Evolutionary conservation across 345 rosid genomes (phyloP).

Genomic region (Eucalyptus curtisii): DNA sequence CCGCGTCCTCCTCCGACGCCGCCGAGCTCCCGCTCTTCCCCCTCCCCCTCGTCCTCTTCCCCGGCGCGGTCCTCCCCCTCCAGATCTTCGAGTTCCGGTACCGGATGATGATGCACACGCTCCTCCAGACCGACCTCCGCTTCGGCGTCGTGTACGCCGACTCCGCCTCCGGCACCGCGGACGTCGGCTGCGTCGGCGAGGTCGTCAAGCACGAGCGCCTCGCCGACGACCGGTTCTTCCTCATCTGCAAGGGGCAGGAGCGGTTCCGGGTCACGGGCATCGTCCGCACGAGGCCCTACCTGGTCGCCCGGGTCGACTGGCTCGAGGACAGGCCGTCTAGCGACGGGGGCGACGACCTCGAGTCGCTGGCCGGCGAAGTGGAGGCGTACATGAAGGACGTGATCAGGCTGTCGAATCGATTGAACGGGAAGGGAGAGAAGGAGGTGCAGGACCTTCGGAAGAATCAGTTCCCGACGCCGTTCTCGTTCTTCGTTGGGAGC

Average conservation of each 20-base stretch:
- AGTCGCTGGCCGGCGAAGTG: constrained; percentile 53
- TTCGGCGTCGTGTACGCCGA: constrained; percentile 88
- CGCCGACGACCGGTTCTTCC: constrained; percentile 79
- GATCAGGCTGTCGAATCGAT: constrained; percentile 65
- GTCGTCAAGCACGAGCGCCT: constrained; percentile 85
- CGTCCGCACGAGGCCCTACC: constrained; percentile 84
- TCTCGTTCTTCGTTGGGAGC: constrained; percentile 89
- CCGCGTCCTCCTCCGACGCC: constrained; percentile 46
- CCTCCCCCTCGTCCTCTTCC: constrained; percentile 83
- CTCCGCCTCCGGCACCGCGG: constrained; percentile 43
- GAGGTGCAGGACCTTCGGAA: constrained; percentile 69
- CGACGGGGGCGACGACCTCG: constrained; percentile 46
- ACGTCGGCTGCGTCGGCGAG: constrained; percentile 91
- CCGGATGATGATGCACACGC: constrained; percentile 98
- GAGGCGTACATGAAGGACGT: constrained; percentile 88
- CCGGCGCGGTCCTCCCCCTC: constrained; percentile 86
- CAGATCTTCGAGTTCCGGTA: constrained; percentile 98
- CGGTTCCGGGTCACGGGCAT: constrained; percentile 63
- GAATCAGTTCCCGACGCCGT: constrained; percentile 85
- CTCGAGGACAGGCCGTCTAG: constrained; percentile 91
- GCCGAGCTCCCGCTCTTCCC: constrained; percentile 88
- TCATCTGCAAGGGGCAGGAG: constrained; percentile 85
- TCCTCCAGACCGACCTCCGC: constrained; percentile 82
- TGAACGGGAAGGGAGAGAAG: constrained; percentile 77
- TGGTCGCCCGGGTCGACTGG: constrained; percentile 76